A percentile compares a stretch with the other conserved stretches of the same genome.
Evolutionary conservation across 78 protist genomes (phyloP).

Genomic region (Dictyostelium capitatum): DNA sequence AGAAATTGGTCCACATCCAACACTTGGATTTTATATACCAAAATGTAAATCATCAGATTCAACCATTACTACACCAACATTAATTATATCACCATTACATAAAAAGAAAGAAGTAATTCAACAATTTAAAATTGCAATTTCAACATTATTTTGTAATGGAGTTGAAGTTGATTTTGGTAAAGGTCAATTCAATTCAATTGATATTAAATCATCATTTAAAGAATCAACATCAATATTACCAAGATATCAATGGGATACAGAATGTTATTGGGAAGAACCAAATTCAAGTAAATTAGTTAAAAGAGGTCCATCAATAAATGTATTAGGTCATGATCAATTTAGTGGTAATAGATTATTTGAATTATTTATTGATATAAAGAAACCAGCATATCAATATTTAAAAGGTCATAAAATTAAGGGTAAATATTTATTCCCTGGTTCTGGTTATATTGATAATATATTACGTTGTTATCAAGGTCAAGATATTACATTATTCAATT

Average conservation of each 20-base stretch:
- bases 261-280: constrained; percentile 55
- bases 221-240: constrained; percentile 34
- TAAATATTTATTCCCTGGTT: constrained; percentile 66
- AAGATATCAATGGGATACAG: constrained; percentile 69
- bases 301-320: constrained; percentile 39
- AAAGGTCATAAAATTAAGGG: constrained; percentile 76
- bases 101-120: constrained; percentile 30
- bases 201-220: constrained; percentile 19
- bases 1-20: constrained; percentile 78
- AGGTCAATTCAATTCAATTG: constrained; percentile 24
- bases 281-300: constrained; percentile 2
- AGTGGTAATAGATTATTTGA: constrained; percentile 17
- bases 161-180: constrained; percentile 40
- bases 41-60: constrained; percentile 8
- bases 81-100: constrained; percentile 39
- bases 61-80: not conserved
- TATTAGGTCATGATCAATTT: constrained; percentile 14
- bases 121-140: constrained; percentile 9
- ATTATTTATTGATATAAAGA: constrained; percentile 20
- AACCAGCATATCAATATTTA: constrained; percentile 23
- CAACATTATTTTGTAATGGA: constrained; percentile 36
- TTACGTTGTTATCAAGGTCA: not conserved
- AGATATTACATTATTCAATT: constrained; percentile 39
- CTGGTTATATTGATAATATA: constrained; percentile 62
- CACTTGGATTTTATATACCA: constrained; percentile 54